Conservation (phyloP, 129 eudicot genomes). For the Flaveria brownii region DNA sequence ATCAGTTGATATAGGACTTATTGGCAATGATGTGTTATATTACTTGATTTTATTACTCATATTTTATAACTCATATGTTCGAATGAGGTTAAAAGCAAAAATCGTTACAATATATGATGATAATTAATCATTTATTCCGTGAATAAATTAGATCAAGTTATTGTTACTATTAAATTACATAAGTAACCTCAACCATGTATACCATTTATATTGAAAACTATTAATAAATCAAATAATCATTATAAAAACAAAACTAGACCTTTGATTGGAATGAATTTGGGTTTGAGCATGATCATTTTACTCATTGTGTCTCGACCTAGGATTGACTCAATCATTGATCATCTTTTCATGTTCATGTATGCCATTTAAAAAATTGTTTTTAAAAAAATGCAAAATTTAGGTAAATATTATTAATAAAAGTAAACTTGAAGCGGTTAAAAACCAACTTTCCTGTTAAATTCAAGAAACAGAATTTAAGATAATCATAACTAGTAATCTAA, state of each 20-base stretch:
- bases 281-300: slow-evolving; percentile 42
- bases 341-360: slow-evolving; percentile 22
- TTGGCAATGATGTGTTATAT: background rate
- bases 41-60: background rate
- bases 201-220: background rate
- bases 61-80: background rate
- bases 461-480: too few species aligned
- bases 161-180: background rate
- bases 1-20: too few species aligned
- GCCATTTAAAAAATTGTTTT: background rate
- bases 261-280: slow-evolving; percentile 31
- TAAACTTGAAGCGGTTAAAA: too few species aligned
- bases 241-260: slow-evolving; percentile 14
- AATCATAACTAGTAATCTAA: too few species aligned
- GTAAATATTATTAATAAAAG: too few species aligned
- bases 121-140: background rate
- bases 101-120: slow-evolving; percentile 1
- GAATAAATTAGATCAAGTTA: background rate
- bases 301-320: slow-evolving; percentile 50
- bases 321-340: slow-evolving; percentile 44
- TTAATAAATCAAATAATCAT: background rate
- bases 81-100: background rate
- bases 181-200: slow-evolving; percentile 2
- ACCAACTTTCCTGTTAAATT: too few species aligned
- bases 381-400: too few species aligned